Percentiles rank a stretch among this genome's conserved stretches.
Evolutionary conservation across 139 green algal genomes (phyloP).

Genomic region (Chara braunii): DNA sequence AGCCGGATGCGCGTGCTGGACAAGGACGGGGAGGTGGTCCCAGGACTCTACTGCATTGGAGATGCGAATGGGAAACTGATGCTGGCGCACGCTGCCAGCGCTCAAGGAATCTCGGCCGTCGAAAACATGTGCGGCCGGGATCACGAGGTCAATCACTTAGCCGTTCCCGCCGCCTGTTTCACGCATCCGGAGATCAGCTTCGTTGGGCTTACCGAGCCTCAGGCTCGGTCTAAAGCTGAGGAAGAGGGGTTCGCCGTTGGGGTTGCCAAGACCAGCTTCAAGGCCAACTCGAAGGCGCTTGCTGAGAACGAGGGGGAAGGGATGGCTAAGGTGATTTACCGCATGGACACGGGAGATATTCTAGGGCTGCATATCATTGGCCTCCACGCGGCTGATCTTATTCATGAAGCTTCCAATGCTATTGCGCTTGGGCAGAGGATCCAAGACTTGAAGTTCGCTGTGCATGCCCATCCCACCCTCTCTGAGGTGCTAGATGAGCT

Average conservation of each 20-base stretch:
- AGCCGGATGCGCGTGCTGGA: slow-evolving; percentile 80
- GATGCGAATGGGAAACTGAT: slow-evolving; percentile 91
- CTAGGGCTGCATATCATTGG: slow-evolving; percentile 72
- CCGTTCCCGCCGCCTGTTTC: slow-evolving; percentile 94
- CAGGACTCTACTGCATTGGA: slow-evolving; percentile 91
- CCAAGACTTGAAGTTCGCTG: slow-evolving; percentile 91
- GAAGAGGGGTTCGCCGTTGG: slow-evolving; percentile 80
- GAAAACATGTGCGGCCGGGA: slow-evolving; percentile 86
- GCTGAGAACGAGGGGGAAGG: slow-evolving; percentile 95
- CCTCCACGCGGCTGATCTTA: slow-evolving; percentile 94
- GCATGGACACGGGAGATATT: slow-evolving; percentile 93
- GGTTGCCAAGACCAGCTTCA: slow-evolving; percentile 95
- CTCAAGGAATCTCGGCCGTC: slow-evolving; percentile 83
- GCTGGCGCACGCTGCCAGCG: slow-evolving; percentile 84
- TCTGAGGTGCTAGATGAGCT: slow-evolving; percentile 93
- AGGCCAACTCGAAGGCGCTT: slow-evolving; percentile 95
- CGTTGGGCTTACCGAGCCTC: slow-evolving; percentile 81
- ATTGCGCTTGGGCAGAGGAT: slow-evolving; percentile 79
- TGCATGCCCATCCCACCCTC: slow-evolving; percentile 96
- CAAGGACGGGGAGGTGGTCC: slow-evolving; percentile 36
- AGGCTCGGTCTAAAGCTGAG: slow-evolving; percentile 74
- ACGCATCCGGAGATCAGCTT: slow-evolving; percentile 96
- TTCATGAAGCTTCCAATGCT: slow-evolving; percentile 97
- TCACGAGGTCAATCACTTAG: slow-evolving; percentile 87
- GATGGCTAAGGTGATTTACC: slow-evolving; percentile 88